phyloP scores from a whole-genome alignment of 441 rosid species.

The Populus hybrid region DNA sequence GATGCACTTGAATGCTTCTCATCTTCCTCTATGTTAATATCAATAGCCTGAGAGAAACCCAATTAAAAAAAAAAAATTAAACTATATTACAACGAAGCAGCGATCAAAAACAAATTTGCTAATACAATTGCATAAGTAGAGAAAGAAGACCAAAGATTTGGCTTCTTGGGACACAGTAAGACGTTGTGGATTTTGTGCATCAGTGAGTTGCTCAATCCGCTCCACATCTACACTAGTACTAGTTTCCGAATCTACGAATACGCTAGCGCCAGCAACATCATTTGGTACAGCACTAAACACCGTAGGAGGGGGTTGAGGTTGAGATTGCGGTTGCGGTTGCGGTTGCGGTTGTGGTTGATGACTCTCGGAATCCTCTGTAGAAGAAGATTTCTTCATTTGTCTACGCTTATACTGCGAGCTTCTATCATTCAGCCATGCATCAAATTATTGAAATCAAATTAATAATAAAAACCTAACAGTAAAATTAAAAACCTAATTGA shows the following conservation, averaged over 20 bases:
- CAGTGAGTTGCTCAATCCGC: conserved; percentile 15
- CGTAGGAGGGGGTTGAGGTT: conserved; percentile 2
- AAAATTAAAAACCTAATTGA: not conserved
- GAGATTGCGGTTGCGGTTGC: not conserved
- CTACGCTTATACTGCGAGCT: conserved; percentile 45
- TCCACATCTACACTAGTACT: conserved; percentile 20
- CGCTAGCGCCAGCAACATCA: conserved; percentile 13
- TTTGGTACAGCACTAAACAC: conserved; percentile 15
- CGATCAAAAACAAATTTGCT: conserved; percentile 4
- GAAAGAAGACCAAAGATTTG: conserved; percentile 48
- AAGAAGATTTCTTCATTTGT: conserved; percentile 47
- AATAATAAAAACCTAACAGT: not conserved
- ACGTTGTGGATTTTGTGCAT: conserved; percentile 22
- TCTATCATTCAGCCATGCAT: conserved; percentile 5
- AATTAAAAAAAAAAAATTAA: not conserved
- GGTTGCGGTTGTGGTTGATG: not conserved
- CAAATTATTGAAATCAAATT: not conserved
- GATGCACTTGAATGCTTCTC: conserved; percentile 7
- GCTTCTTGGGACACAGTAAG: conserved; percentile 35
- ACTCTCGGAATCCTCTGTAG: conserved; percentile 40
- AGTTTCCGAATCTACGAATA: conserved; percentile 9
- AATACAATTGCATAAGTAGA: conserved; percentile 1
- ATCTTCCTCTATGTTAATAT: not conserved
- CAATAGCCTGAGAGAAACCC: conserved; percentile 10
- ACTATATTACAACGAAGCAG: not conserved